Base-by-base conservation (phyloP, 495 filamentous ascomycete genomes). In the Aspergillus carlsbadensis region DNA sequence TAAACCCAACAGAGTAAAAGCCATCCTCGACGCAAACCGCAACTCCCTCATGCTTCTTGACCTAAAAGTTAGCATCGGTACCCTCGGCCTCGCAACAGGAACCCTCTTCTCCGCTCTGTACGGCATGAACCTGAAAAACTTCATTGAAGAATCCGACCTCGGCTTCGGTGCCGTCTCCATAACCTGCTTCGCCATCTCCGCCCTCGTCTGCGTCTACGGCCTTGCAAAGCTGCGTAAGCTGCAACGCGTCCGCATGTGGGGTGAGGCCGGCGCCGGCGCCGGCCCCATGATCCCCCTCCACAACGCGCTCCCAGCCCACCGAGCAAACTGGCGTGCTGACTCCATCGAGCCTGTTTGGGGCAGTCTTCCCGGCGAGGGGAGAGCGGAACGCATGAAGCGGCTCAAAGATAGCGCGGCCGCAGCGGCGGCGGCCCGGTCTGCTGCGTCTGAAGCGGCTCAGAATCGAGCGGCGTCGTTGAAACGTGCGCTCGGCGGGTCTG, bases 61-160 rank as follows among this genome's bases (percentile, higher is more conserved):
- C 52, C 84, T 98, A 48, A 96, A 96, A 68, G 96, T 98, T 75
- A 93, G 88, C 65, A 93, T 98, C 55, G 90, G 91, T 36, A 98
- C 94, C 3, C 82, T 98, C 10, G 91, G 91, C 2, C 83, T 98
- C 29, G 92, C 89, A 53, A 87, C 91, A 61, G 94, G 94, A 29
- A 96, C 95, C 46, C 91, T 98, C 65, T 83, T 96, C 66, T 94
- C 94, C 24, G 91, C 90, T n/a, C 85, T 98, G 11, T 98, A 98
- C 78, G 94, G 94, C 62, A 97, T 97, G 92, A 98, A 98, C 73
- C 78, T 98, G 59, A 95, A 96, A 67, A 98, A 98, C 71, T 98
- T 98, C 71, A 87, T 98, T 59, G 94, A 98, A 76, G 94, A 98
- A 70, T 90, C 89, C n/a, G 85, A 91, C 69, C 78, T 92, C 64